Base-by-base conservation (phyloP, 2,329 filamentous ascomycete species). In the Apiospora phragmitis region DNA sequence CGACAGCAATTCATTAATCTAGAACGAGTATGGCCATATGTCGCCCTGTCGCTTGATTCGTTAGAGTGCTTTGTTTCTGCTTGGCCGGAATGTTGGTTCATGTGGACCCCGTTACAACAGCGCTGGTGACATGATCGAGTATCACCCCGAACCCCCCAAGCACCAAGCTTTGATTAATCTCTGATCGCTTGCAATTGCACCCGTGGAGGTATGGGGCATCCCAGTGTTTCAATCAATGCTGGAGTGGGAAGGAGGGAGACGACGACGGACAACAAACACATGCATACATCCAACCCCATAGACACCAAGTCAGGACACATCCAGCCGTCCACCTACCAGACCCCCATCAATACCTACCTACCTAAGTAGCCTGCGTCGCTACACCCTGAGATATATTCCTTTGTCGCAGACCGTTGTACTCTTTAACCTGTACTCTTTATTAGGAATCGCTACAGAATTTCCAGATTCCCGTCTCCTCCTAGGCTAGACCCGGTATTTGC, bases 1-100 rank as follows among this genome's bases (percentile, higher is more conserved):
- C 49, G 49, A 35, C 29, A 21, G 29, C 55, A 38, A 6, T 5
- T 7, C 55, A 62, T 62, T 62, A 38, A 62, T 38, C 55, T 62
- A 62, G 9, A 62, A 62, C 18, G 1, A 38, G 55, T 18, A 62
- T 62, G 21, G 32, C 55, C 55, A 59, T 59, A 35, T 59, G 51
- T 32, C 26, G 26, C 51, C 26, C 4, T 18, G 51, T 59, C 29
- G 51, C 51, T 59, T 59, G 29, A 59, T 59, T 29, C 51, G 26
- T 59, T 21, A 59, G 35, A 59, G 51, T 59, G 51, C 51, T 59
- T 62, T 62, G 55, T 38, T 62, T 62, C 55, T 62, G 51, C 29
- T 59, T 59, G 51, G 29, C 9, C n/a, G 51, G 55, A 62, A 62
- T 62, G 32, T 38, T 62, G 29, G 55, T 24, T 38, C 55, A 62